Base-by-base conservation (phyloP, 2,329 filamentous ascomycete genomes). In the Cladosporium sp. region DNA sequence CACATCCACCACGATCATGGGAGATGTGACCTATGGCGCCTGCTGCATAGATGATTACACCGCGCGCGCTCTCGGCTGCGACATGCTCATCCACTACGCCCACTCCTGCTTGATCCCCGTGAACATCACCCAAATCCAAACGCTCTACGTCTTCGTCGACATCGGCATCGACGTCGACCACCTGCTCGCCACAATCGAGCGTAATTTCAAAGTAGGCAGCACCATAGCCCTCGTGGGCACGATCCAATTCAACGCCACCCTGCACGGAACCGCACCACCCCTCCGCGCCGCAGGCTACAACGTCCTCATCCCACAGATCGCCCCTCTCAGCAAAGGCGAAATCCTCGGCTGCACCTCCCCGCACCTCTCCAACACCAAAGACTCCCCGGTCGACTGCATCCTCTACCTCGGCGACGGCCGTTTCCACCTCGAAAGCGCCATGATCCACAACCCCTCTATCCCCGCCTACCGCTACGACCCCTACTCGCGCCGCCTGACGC, bases 21-120 rank as follows among this genome's bases (percentile, higher is more conserved):
- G 93, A 54, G 93, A 98, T 67, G 93, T 98, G 38, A 98, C 93
- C 1, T 98, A 98, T 67, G 93, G 93, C 55, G 93, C 93, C 18
- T 98, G 93, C 74, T 98, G 93, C 66, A 96, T 98, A 61, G 93
- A 98, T 67, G 93, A 98, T 71, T 98, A 94, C 71, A 98, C 93
- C 0, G 94, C 93, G 1, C 78, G 92, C 38, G 93, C 94, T 0
- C 78, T 98, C 18, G 93, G 90, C 1, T 98, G 93, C 67, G 93
- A 98, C 61, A 75, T 98, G 6, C 77, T 98, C 8, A 88, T 98
- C 1, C 93, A 98, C 72, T 98, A 98, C 66, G 93, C 93, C 1
- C 93, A 98, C 71, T 94, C 88, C 65, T 98, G 93, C 62, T 77
- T 98, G 55, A 95, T 98, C 59, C 93, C 93, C 0, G 90, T 97